Conservation (phyloP, 1,284 basidiomycete genomes). For the Ustilago crameri region DNA sequence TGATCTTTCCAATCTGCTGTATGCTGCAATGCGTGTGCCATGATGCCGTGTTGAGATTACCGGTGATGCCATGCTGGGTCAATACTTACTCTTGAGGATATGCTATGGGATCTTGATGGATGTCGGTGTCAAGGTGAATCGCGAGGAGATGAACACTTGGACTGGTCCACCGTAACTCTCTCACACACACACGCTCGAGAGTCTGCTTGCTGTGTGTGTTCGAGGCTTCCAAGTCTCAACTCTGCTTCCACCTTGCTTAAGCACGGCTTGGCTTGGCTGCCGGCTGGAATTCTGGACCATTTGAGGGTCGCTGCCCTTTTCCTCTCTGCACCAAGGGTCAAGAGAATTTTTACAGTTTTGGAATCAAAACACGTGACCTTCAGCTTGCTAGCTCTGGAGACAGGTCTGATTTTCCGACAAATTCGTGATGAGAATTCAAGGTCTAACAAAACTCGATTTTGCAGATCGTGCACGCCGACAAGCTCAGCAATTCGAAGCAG, state of each 20-base stretch:
- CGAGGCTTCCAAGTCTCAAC: too few species aligned
- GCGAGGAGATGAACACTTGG: slow-evolving; percentile 35
- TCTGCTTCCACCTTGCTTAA: too few species aligned
- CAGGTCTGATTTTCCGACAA: too few species aligned
- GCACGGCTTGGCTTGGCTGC: not conserved
- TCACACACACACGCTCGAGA: not conserved
- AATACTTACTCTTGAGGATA: slow-evolving; percentile 52
- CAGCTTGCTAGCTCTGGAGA: too few species aligned
- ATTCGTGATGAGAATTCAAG: too few species aligned
- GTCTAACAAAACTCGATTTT: too few species aligned
- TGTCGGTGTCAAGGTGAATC: slow-evolving; percentile 50
- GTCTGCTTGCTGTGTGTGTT: not conserved
- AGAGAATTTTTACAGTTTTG: too few species aligned
- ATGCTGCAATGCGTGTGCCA: slow-evolving; percentile 4
- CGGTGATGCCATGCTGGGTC: slow-evolving; percentile 15
- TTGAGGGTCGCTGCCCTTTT: too few species aligned
- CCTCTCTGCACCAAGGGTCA: too few species aligned
- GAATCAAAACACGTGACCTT: too few species aligned
- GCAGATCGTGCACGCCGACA: too few species aligned
- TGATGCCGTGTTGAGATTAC: slow-evolving; percentile 24
- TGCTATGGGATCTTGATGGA: slow-evolving; percentile 51
- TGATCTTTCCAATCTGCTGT: not conserved
- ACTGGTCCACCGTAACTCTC: slow-evolving; percentile 7
- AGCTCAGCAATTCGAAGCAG: too few species aligned
- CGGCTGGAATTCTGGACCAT: not conserved